Evolutionary conservation across 2,329 filamentous ascomycete species (phyloP), one percentile per base, ranked within the genome.

Genomic region (Fusarium sp.): DNA sequence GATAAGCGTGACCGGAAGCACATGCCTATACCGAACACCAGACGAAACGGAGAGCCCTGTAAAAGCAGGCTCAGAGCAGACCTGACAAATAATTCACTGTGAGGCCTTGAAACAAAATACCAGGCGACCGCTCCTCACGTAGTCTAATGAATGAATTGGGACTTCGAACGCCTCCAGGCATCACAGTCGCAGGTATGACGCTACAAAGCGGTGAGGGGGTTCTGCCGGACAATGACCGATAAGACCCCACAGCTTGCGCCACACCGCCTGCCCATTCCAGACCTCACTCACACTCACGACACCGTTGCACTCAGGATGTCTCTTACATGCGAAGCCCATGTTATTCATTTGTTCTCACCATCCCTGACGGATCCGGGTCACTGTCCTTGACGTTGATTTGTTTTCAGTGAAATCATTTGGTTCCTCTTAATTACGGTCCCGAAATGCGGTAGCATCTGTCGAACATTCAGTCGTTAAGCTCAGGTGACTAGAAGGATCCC

Each of bases 111-210:
- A 52, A 27, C 20, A 13, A 14, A 62, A 45, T 16, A 30, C 20
- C 34, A 65, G 50, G 20, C 7, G 27, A 59, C 27, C 48, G 34
- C 56, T 58, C 34, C 50, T 62, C 34, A 35, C 34, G 27, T 10
- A 76, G 32, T 25, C 48, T 61, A 54, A 64, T 72, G 54, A 20
- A 64, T 72, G 57, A 20, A 61, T 60, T 57, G 63, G 41, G 30
- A 23, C 34, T 45, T 65, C 45, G 54, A 57, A 68, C 43, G 27
- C 30, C 54, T 73, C 72, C 63, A 79, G 76, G 76, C 76, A 78
- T 76, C 77, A 77, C 65, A 64, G 64, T 37, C 56, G 48, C 48
- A 54, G 68, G 75, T 76, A 79, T 79, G 77, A 79, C 77, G 77
- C 73, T 71, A 65, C 43, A 78, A 68, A 69, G 77, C 77, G 77